Base-by-base conservation (phyloP, 2,329 filamentous ascomycete genomes). In the Penicillium sp. region DNA sequence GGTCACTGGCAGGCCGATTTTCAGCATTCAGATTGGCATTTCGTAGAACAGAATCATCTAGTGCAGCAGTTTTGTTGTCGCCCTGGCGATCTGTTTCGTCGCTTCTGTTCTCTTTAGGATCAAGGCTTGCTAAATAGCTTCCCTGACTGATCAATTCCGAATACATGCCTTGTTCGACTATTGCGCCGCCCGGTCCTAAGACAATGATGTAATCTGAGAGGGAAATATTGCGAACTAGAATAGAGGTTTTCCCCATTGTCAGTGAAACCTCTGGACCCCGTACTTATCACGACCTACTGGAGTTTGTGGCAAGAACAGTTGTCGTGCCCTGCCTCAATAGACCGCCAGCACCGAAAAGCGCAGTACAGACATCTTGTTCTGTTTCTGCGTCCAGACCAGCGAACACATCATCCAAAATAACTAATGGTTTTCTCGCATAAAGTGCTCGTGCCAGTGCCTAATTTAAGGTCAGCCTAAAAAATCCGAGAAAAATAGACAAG, bases 401-500 rank as follows among this genome's bases (percentile, higher is more conserved):
- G 19, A 62, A 54, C 5, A 58, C 46, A 48, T 65, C 60, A 33
- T 65, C 63, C 3, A 64, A 48, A 12, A 65, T n/a, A 4, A 61
- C 31, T 5, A 58, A n/a, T n/a, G 30, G 22, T 12, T 35, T 19
- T 31, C 58, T 50, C 5, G 58, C 43, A n/a, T 64, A 64, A 4
- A 65, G 40, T 6, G 63, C 61, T 11, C 63, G 56, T 10, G 61
- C 63, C 3, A 65, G 52, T 16, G 56, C 73, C 68, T 30, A 25
- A 55, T 49, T 11, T 33, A 40, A 7, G 45, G 31, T 22, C 45
- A 55, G 10, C 45, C 46, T 4, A n/a, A 50, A 45, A 16, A 49
- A 14, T 33, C 12, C 26, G 12, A 33, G 31, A 5, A 33, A 33
- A 33, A 33, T 12, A 14, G 31, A 33, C 11, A 33, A 14, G 12